Conservation (phyloP, 305 asterid species). For the Fraxinus xanthoxyloides region DNA sequence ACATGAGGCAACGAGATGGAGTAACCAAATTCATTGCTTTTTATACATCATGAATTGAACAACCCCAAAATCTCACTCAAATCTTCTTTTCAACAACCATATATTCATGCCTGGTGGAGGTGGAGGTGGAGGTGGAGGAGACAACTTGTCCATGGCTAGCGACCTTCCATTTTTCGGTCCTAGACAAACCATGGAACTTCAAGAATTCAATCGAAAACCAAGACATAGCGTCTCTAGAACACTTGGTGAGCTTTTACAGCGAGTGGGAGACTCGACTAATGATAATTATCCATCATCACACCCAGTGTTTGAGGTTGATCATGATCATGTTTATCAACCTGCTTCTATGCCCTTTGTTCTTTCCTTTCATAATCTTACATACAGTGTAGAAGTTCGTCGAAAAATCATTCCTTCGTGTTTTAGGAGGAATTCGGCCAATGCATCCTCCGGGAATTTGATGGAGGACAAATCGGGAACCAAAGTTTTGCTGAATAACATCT, state of each 20-base stretch:
- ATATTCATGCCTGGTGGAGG: conserved; percentile 18
- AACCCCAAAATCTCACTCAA: not conserved
- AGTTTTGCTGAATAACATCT: conserved; percentile 47
- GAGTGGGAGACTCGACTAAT: conserved; percentile 44
- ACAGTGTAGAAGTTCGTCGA: conserved; percentile 45
- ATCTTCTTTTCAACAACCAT: not conserved
- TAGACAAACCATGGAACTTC: conserved; percentile 46
- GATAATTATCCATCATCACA: conserved; percentile 12
- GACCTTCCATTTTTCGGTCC: conserved; percentile 49
- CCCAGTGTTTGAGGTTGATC: conserved; percentile 32
- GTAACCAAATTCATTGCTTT: not conserved
- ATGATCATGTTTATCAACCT: conserved; percentile 20
- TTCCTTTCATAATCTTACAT: conserved; percentile 58
- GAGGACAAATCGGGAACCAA: conserved; percentile 23
- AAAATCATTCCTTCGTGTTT: conserved; percentile 35
- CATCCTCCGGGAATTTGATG: conserved; percentile 1
- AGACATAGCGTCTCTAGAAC: conserved; percentile 42
- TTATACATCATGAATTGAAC: not conserved
- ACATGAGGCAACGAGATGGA: not conserved
- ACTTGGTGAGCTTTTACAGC: conserved; percentile 61
- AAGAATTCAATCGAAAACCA: conserved; percentile 36
- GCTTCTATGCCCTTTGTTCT: conserved; percentile 54
- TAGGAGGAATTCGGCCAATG: not conserved
- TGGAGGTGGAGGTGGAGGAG: conserved; percentile 42
- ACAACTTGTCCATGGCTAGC: conserved; percentile 43